These are phyloP conservation scores for Pichia pseudocactophila DNA, from an alignment of 805 yeast genomes.

Conservation along the genomic window DNA sequence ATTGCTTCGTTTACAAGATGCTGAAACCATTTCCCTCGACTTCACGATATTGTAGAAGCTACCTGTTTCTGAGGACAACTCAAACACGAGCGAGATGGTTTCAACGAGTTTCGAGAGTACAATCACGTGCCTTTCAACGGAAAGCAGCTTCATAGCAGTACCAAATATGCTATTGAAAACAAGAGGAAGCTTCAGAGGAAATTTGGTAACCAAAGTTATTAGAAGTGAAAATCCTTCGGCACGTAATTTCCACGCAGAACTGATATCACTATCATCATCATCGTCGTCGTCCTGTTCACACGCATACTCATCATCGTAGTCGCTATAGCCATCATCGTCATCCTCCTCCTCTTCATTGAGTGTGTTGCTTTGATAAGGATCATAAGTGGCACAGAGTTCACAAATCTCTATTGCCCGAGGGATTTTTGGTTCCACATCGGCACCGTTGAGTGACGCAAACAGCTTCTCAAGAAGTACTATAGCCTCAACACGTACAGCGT, in stretches of 20 bases:
- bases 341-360: constrained; percentile 27
- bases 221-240: constrained; percentile 38
- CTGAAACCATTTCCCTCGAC: constrained; percentile 18
- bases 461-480: constrained; percentile 33
- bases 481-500: constrained; percentile 41
- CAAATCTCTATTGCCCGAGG: constrained; percentile 24
- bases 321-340: constrained; percentile 22
- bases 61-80: constrained; percentile 23
- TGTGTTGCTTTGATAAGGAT: constrained; percentile 35
- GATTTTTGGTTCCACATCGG: constrained; percentile 22
- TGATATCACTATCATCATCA: constrained; percentile 34
- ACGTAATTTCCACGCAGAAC: constrained; percentile 53
- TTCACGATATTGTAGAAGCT: constrained; percentile 25
- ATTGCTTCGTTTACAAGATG: constrained; percentile 16
- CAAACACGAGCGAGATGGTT: constrained; percentile 35
- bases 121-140: constrained; percentile 35
- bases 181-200: constrained; percentile 30
- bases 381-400: constrained; percentile 31
- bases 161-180: constrained; percentile 28
- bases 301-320: constrained; percentile 29
- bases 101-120: constrained; percentile 44
- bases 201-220: constrained; percentile 29
- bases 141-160: constrained; percentile 27
- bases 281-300: constrained; percentile 35
- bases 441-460: constrained; percentile 31